Evolutionary conservation across 1,139 yeast species (phyloP), one percentile per base, ranked within the genome.

Genomic region (Nadsonia starkeyi-henricii): DNA sequence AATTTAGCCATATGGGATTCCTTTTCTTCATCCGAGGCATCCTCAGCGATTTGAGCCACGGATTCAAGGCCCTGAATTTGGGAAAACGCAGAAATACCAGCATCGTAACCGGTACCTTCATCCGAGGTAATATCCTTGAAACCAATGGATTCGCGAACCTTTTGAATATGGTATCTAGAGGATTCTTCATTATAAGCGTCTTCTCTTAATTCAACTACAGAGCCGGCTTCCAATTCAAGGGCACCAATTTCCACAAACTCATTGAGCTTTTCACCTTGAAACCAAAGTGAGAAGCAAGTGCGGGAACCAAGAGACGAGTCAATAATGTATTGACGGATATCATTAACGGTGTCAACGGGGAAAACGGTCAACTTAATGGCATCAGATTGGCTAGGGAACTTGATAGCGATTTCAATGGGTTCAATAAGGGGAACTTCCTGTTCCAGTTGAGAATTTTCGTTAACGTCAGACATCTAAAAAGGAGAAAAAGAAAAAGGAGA

Each of bases 271-370:
- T 61, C 51, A 18, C 70, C 74, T n/a, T 68, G 62, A 49, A 63
- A 61, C 47, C 57, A 61, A 30, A 85, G 67, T 7, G 72, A 66
- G 60, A 78, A 85, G 57, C 78, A 75, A 41, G 93, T 81, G 58
- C 74, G 72, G 51, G 64, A 63, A 52, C 77, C 80, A 30, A 71
- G 69, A 15, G 81, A 77, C 37, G 77, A 63, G 26, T 77, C 68
- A 30, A 73, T 67, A 50, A 85, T 66, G 21, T 81, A 72, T 59
- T 77, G 79, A 55, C 69, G 73, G 50, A 85, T 70, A 52, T 81
- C 86, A 47, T 73, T 68, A 51, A 83, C 59, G 28, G 78, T 65
- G 55, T 79, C 85, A 23, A 43, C 49, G 44, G 44, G 49, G 12
- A 45, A 47, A n/a, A 44, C 46, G 20, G 46, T n/a, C 21, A 47